Evolutionary conservation across 2,329 filamentous ascomycete species (phyloP), one percentile per base, ranked within the genome.

Genomic region (Stachybotrys chartarum): DNA sequence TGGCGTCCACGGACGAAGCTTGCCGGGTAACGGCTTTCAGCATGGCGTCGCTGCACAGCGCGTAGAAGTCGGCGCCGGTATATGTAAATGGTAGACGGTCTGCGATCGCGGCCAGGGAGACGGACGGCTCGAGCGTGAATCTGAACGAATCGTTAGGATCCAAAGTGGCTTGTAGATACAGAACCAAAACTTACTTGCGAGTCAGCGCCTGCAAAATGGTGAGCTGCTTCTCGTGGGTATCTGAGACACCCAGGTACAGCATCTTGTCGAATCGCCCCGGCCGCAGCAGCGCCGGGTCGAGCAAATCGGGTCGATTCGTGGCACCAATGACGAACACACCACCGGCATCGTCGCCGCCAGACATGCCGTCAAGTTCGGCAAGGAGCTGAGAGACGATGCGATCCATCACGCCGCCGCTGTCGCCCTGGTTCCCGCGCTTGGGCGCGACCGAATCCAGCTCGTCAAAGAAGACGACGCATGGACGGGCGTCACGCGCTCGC

Each of bases 321-420:
- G 93, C 93, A 56, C 94, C 93, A 62, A 99, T 96, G 31, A 97
- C 94, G 68, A 97, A 97, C 6, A 97, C 93, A 18, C 92, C 91
- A 11, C 90, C 90, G 1, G 81, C 83, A 60, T 92, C 90, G 57
- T 91, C 90, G 16, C 91, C 92, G 61, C 93, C 88, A 53, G 92
- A 97, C 94, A 99, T 99, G 53, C 94, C 94, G 68, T 99, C 94
- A 24, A 99, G 78, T 73, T 99, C 94, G 0, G 94, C 94, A 11
- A 99, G 82, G 49, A 99, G 77, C 75, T 97, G 94, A 57, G 88
- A 94, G 53, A 99, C 93, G 61, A 97, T 97, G 55, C 94, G 85
- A 70, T 97, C 94, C 93, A 97, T 97, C 55, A 97, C 94, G 67
- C 94, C 94, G 56, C 94, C 93, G 60, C 91, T 96, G 66, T 97